Evolutionary conservation across 2,329 filamentous ascomycete species (phyloP), one percentile per base, ranked within the genome.

Genomic region (Metarhizium humberi): DNA sequence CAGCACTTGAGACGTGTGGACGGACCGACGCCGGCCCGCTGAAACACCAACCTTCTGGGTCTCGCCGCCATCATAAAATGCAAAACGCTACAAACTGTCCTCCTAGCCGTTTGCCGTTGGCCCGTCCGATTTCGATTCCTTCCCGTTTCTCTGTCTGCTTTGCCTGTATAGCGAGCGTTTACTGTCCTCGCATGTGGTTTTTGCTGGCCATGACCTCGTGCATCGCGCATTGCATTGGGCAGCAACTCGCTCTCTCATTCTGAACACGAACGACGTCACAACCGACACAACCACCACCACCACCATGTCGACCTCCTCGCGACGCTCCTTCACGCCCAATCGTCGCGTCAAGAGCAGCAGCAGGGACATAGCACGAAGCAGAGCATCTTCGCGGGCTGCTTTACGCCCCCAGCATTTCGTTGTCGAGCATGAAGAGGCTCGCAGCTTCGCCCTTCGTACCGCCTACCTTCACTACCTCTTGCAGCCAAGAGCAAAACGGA

Each of bases 401-500:
- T 7, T 42, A 11, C 50, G 73, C 70, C 59, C 70, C 73, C 73
- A 76, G 58, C 68, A 73, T 51, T 67, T 74, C 52, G 70, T 75
- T 54, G 76, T 85, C 60, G 79, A 77, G 63, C 78, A 82, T 69
- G 88, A 95, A 64, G 90, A 96, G 72, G 92, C 90, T 67, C 96
- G 95, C 74, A 88, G 85, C 60, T 96, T 90, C 73, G 91, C 92
- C 64, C 83, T 99, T 54, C 88, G 94, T 59, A 86, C 89, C 62
- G 92, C 92, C 62, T 96, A 90, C 72, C 87, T 99, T 56, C 81
- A 92, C 71, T 95, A 99, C 71, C 85, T 97, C 48, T 81, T 99
- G 53, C 91, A 96, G 69, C 92, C 94, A 59, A 88, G 91, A 66
- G 82, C 89, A 65, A 94, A 92, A 73, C 84, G 90, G 67, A 88